Conservation (phyloP, 2,329 filamentous ascomycete genomes). For the Fusarium subtropicale region DNA sequence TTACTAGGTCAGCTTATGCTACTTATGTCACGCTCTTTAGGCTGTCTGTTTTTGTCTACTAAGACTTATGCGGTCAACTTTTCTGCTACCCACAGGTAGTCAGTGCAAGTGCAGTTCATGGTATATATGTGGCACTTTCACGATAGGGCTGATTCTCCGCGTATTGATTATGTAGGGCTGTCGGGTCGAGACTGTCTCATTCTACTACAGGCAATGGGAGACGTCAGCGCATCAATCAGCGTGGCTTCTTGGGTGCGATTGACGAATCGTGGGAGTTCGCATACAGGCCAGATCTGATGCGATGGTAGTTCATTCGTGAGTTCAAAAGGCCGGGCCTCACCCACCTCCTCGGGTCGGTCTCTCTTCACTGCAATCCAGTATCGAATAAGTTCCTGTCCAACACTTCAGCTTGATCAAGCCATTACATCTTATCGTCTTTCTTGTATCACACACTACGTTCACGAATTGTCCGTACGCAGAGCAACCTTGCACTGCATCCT, state of each 20-base stretch:
- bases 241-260: not conserved
- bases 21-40: no score
- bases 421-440: not conserved
- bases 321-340: slow-evolving; percentile 27
- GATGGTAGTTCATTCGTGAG: slow-evolving; percentile 2
- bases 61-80: no score
- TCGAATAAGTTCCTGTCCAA: not conserved
- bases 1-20: no score
- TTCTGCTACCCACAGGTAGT: not conserved
- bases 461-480: not conserved
- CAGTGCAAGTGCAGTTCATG: not conserved
- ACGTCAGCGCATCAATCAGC: slow-evolving; percentile 11
- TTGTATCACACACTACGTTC: not conserved
- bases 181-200: slow-evolving; percentile 10
- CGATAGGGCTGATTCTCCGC: not conserved
- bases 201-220: not conserved
- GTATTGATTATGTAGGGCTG: slow-evolving; percentile 11
- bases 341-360: slow-evolving; percentile 9
- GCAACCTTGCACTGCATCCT: slow-evolving; percentile 15
- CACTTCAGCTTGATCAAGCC: not conserved
- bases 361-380: not conserved
- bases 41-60: no score
- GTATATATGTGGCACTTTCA: slow-evolving; percentile 3
- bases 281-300: not conserved
- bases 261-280: not conserved